These are phyloP conservation scores for Penicillium robsamsonii DNA, from an alignment of 495 filamentous ascomycete genomes.

Conservation along the genomic window DNA sequence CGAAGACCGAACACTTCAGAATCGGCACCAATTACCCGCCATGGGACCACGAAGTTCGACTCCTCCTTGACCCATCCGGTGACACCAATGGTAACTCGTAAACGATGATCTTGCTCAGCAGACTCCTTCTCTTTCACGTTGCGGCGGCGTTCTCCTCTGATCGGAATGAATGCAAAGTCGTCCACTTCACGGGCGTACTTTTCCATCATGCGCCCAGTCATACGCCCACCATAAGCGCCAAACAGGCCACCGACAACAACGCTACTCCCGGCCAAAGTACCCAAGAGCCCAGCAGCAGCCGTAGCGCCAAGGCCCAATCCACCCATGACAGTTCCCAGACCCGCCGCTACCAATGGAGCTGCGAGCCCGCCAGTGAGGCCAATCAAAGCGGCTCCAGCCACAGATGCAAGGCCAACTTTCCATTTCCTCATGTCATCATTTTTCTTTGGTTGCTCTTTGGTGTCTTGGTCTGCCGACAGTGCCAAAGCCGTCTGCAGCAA, in stretches of 20 bases:
- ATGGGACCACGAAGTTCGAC: slow-evolving; percentile 68
- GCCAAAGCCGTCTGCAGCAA: slow-evolving; percentile 70
- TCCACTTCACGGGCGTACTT: slow-evolving; percentile 80
- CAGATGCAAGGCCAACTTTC: slow-evolving; percentile 82
- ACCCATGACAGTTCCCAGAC: slow-evolving; percentile 78
- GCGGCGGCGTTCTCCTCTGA: slow-evolving; percentile 49
- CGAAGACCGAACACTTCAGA: slow-evolving; percentile 80
- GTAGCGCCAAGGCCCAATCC: slow-evolving; percentile 76
- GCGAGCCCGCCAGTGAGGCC: slow-evolving; percentile 80
- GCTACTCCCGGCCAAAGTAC: slow-evolving; percentile 70
- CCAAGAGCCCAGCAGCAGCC: slow-evolving; percentile 76
- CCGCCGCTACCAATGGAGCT: slow-evolving; percentile 76
- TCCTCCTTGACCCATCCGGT: slow-evolving; percentile 76
- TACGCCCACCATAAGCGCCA: slow-evolving; percentile 82
- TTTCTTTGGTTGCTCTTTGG: slow-evolving; percentile 65
- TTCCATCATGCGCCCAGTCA: slow-evolving; percentile 85
- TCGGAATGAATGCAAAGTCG: slow-evolving; percentile 84
- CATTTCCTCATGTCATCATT: slow-evolving; percentile 63
- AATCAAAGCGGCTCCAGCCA: slow-evolving; percentile 73
- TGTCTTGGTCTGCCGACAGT: slow-evolving; percentile 65
- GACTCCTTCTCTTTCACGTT: slow-evolving; percentile 45
- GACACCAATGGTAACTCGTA: slow-evolving; percentile 80
- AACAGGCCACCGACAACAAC: slow-evolving; percentile 81
- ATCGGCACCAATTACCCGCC: slow-evolving; percentile 66
- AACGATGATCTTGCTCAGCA: slow-evolving; percentile 56